A percentile compares a stretch with the other conserved stretches of the same genome.
phyloP scores from a whole-genome alignment of 2,329 filamentous ascomycete species.

The Teratosphaeriaceae sp. region DNA sequence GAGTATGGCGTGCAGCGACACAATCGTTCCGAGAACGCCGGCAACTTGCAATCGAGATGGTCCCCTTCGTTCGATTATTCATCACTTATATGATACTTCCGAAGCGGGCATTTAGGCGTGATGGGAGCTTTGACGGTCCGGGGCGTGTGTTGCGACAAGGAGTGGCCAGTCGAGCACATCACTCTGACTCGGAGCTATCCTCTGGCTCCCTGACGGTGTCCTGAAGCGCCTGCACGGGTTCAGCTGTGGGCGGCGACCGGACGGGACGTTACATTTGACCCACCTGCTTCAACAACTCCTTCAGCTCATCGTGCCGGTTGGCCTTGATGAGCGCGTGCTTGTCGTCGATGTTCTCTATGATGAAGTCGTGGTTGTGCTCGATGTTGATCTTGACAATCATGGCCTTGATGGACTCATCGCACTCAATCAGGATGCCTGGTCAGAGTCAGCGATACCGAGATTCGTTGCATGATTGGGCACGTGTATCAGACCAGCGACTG shows the following conservation, averaged over 20 bases:
- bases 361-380: conserved; percentile 59
- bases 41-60: too few species aligned
- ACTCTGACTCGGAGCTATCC: conserved; percentile 30
- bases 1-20: neutral
- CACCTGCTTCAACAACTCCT: conserved; percentile 63
- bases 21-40: neutral
- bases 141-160: too few species aligned
- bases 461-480: too few species aligned
- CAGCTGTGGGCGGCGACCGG: neutral
- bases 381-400: conserved; percentile 74
- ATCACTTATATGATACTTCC: too few species aligned
- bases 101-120: too few species aligned
- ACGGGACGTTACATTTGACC: conserved; percentile 10
- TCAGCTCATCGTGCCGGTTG: conserved; percentile 61
- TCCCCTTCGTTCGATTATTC: too few species aligned
- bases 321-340: conserved; percentile 69
- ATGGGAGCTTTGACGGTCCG: too few species aligned
- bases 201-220: conserved; percentile 32
- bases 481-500: conserved; percentile 7
- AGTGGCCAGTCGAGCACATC: conserved; percentile 8
- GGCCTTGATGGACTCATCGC: conserved; percentile 81
- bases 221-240: conserved; percentile 25
- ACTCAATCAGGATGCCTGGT: conserved; percentile 66
- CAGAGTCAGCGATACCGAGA: neutral
- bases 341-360: conserved; percentile 75